phyloP scores from a whole-genome alignment of 106 monocot species.

The Iris macrosiphon region DNA sequence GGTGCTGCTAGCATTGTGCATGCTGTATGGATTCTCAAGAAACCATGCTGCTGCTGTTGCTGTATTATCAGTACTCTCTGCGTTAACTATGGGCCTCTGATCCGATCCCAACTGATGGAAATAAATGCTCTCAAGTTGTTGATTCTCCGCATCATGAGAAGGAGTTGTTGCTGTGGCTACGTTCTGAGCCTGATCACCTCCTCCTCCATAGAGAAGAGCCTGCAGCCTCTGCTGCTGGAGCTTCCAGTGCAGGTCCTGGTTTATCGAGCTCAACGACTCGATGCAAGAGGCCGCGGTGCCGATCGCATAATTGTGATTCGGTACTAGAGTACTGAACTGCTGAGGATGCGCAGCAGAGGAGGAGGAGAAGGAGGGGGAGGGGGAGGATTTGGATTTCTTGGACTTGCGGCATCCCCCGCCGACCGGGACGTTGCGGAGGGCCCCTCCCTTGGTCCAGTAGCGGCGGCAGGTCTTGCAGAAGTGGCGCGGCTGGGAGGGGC shows the following conservation, averaged over 20 bases:
- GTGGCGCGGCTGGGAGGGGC: conserved; percentile 40
- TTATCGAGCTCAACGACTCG: conserved; percentile 52
- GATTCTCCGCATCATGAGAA: no score
- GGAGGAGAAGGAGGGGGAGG: no score
- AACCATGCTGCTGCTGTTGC: conserved; percentile 10
- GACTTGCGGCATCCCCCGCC: no score
- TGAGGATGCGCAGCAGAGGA: no score
- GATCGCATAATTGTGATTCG: no score
- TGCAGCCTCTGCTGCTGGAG: conserved; percentile 57
- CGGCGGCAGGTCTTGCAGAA: conserved; percentile 31
- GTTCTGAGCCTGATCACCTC: not conserved
- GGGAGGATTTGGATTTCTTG: no score
- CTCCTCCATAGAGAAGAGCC: conserved; percentile 17
- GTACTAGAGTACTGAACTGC: no score
- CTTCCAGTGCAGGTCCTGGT: conserved; percentile 59
- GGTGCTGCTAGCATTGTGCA: no score
- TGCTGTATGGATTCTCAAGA: no score
- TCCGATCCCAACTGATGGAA: no score
- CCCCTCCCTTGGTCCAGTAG: conserved; percentile 43
- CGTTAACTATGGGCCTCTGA: not conserved
- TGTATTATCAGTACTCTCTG: not conserved
- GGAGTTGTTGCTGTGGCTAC: not conserved
- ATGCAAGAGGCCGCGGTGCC: conserved; percentile 32
- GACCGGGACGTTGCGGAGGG: no score
- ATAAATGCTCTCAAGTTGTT: no score